These are phyloP conservation scores for Diaporthe humulicola DNA, from an alignment of 2,329 filamentous ascomycete species.

Conservation along the genomic window DNA sequence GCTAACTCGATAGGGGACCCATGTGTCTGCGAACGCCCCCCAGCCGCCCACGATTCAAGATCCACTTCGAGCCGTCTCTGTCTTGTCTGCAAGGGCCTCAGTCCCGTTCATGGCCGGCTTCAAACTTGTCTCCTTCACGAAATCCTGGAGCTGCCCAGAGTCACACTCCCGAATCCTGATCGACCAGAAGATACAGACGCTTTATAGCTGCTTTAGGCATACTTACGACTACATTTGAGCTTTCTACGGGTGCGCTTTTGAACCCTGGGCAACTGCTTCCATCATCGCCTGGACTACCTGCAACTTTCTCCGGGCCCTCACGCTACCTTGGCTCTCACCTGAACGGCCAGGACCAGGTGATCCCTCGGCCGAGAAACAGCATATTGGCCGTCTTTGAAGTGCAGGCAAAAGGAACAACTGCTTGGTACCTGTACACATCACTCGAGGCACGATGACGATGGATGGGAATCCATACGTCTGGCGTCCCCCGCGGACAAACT, in stretches of 20 bases:
- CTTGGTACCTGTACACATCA: background rate
- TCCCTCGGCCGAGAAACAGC: background rate
- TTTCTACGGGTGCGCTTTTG: background rate
- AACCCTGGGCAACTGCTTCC: background rate
- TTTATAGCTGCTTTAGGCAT: background rate
- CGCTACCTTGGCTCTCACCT: background rate
- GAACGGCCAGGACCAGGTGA: background rate
- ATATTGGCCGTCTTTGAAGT: background rate
- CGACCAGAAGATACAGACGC: background rate
- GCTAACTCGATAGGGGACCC: conserved; percentile 24
- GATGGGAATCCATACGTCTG: conserved; percentile 63
- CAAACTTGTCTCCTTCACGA: conserved; percentile 15
- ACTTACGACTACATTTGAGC: background rate
- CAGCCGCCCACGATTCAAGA: conserved; percentile 26
- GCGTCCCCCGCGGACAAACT: conserved; percentile 70
- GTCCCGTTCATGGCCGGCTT: background rate
- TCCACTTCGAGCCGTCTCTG: conserved; percentile 7
- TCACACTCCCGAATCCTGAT: background rate
- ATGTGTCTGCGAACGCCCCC: conserved; percentile 15
- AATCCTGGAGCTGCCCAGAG: background rate
- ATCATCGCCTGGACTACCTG: background rate
- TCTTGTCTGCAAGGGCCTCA: conserved; percentile 8
- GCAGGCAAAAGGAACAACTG: no score
- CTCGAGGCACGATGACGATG: conserved; percentile 43
- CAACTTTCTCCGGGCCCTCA: background rate